Evolutionary conservation across 2,329 filamentous ascomycete genomes (phyloP), one percentile per base, ranked within the genome.

Genomic region (Paraconiothyrium sp.): DNA sequence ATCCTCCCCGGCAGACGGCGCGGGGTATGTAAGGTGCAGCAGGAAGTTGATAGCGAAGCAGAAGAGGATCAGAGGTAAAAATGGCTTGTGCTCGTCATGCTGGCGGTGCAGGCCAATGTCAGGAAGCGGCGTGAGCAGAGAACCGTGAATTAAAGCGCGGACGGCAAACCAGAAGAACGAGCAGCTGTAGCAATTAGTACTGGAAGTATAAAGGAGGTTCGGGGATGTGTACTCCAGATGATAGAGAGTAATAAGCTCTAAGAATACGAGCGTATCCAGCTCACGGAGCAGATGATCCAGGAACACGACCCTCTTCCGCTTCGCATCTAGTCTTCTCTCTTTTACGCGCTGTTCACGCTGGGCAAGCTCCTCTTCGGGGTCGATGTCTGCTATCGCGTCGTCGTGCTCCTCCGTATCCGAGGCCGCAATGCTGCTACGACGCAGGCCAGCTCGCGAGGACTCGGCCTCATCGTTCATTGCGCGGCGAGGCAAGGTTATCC

Each of bases 241-340:
- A 75, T 90, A 90, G 61, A 89, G 76, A 8, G 83, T 82, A 41
- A 87, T 86, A 61, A 90, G 78, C 78, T 90, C 81, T 73, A 87
- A 84, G 77, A 88, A 89, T 59, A 88, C 83, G 51, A 88, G 71
- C 67, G 86, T 82, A 69, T 90, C 88, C 47, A 89, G 75, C 68
- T 84, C 83, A 59, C 84, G 82, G 62, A 89, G 79, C 54, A 89
- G 72, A 57, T 86, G 82, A 67, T 88, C 84, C 44, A 89, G 81
- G 63, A 76, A 74, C 20, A 66, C 68, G 16, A 79, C 70, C 48
- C 77, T 64, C 69, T 78, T 78, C 50, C 72, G 67, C 62, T 76
- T 78, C 37, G 74, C 76, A 65, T 77, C 75, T 30, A 75, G 13
- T 27, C 72, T 62, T 51, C 73, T 58, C 60, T 76, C 72, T 44